Conservation (phyloP, 306 rosid genomes). For the Acacia melanoxylon region DNA sequence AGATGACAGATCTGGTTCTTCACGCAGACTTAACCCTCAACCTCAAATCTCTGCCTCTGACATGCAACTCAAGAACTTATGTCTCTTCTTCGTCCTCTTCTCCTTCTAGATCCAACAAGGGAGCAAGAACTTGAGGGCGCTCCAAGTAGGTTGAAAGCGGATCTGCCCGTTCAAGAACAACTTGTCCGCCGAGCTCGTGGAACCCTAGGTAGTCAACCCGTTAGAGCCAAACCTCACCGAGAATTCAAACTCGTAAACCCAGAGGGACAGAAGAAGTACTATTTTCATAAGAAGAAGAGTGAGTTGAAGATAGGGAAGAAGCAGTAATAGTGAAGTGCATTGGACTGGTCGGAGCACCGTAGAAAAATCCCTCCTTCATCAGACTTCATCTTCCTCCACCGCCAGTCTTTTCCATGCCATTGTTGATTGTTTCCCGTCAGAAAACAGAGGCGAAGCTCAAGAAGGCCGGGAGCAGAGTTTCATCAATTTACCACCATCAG, state of each 20-base stretch:
- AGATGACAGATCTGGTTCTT: constrained; percentile 94
- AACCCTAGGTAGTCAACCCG: constrained; percentile 46
- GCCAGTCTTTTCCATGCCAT: no score
- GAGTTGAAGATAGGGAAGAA: constrained; percentile 15
- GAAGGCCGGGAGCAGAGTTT: no score
- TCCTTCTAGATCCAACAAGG: constrained; percentile 74
- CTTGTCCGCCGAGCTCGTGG: constrained; percentile 94
- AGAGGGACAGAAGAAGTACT: constrained; percentile 35
- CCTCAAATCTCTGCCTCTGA: constrained; percentile 88
- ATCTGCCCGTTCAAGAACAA: constrained; percentile 89
- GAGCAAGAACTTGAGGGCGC: constrained; percentile 68
- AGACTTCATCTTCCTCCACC: no score
- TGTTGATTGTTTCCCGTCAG: no score
- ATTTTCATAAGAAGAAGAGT: background rate
- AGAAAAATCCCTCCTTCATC: constrained; percentile 50
- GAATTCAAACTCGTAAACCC: constrained; percentile 81
- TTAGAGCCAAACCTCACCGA: constrained; percentile 62
- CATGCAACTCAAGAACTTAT: constrained; percentile 19
- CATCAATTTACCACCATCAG: no score
- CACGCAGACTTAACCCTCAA: constrained; percentile 60
- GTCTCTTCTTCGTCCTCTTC: constrained; percentile 40
- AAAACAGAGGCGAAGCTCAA: no score
- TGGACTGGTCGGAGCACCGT: constrained; percentile 96
- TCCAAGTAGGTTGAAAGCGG: constrained; percentile 81
- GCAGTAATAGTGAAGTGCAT: constrained; percentile 71